These are phyloP conservation scores for Fraxinus sp. DNA, from an alignment of 305 asterid species.

Conservation along the genomic window DNA sequence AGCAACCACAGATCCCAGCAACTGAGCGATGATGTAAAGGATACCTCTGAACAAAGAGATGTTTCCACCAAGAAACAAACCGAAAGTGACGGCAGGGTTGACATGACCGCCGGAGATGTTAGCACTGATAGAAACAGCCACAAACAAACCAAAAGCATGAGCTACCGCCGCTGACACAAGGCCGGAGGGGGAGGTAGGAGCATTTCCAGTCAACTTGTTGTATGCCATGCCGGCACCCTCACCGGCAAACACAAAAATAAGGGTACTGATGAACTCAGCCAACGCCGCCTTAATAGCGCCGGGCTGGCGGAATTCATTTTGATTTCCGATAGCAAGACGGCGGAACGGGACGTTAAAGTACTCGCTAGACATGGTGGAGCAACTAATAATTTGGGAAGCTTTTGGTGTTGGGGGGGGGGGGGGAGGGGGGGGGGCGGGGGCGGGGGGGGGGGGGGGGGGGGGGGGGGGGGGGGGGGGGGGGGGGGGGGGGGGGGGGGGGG, in stretches of 20 bases:
- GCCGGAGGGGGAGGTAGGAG: conserved; percentile 38
- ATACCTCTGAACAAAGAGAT: conserved; percentile 49
- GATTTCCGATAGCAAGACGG: conserved; percentile 45
- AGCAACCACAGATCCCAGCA: conserved; percentile 44
- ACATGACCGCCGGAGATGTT: conserved; percentile 67
- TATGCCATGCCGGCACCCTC: conserved; percentile 53
- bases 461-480: no score
- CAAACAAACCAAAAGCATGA: conserved; percentile 48
- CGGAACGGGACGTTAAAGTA: conserved; percentile 45
- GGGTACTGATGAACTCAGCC: conserved; percentile 54
- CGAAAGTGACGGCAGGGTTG: conserved; percentile 58
- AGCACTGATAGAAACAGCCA: conserved; percentile 45
- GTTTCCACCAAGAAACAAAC: conserved; percentile 52
- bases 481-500: no score
- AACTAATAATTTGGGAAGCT: not conserved
- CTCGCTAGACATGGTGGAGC: conserved; percentile 43
- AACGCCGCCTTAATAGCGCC: conserved; percentile 51
- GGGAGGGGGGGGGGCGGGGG: no score
- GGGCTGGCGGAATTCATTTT: conserved; percentile 40
- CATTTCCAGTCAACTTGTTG: conserved; percentile 36
- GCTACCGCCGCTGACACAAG: conserved; percentile 46
- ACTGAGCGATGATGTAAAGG: conserved; percentile 49
- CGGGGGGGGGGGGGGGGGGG: no score
- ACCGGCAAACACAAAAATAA: conserved; percentile 55
- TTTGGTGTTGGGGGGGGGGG: not conserved